Evolutionary conservation across 371 early-diverging fungal genomes (phyloP).

Genomic region (Actinomortierella wolfii): DNA sequence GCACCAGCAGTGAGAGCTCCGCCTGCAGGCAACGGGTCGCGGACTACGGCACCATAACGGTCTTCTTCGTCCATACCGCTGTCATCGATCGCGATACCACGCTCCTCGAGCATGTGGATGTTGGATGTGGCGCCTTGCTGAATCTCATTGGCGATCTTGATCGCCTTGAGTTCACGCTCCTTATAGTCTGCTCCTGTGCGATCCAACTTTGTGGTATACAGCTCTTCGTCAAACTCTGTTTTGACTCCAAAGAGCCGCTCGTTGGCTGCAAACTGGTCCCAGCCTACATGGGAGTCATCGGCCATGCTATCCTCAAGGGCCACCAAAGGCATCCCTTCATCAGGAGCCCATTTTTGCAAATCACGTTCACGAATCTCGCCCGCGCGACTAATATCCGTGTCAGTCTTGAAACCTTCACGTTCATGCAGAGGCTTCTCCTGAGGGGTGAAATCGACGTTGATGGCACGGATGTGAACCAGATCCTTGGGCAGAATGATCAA

Average conservation of each 20-base stretch:
- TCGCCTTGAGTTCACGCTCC: slow-evolving; percentile 87
- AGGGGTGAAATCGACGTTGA: slow-evolving; percentile 61
- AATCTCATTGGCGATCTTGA: slow-evolving; percentile 92
- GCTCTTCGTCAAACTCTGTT: slow-evolving; percentile 93
- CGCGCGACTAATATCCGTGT: slow-evolving; percentile 81
- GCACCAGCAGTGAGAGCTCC: too few relatives aligned
- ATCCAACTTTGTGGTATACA: slow-evolving; percentile 96
- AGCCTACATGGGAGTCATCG: slow-evolving; percentile 49
- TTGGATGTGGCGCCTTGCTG: slow-evolving; percentile 73
- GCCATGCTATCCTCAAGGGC: slow-evolving; percentile 54
- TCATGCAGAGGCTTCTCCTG: slow-evolving; percentile 44
- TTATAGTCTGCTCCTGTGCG: slow-evolving; percentile 84
- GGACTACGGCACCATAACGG: slow-evolving; percentile 79
- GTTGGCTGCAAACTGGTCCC: slow-evolving; percentile 99
- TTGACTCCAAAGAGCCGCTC: slow-evolving; percentile 94
- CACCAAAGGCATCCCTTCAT: slow-evolving; percentile 48
- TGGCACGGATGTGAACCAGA: slow-evolving; percentile 63
- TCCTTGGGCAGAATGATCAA: slow-evolving; percentile 77
- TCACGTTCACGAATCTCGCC: slow-evolving; percentile 77
- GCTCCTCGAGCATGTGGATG: slow-evolving; percentile 93
- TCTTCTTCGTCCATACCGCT: slow-evolving; percentile 90
- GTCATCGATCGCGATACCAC: slow-evolving; percentile 72
- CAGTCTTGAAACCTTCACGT: slow-evolving; percentile 84
- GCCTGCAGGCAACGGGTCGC: slow-evolving; percentile 29
- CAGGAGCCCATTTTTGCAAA: slow-evolving; percentile 87